These are phyloP conservation scores for Xylaria flabelliformis DNA, from an alignment of 495 filamentous ascomycete species.

Conservation along the genomic window DNA sequence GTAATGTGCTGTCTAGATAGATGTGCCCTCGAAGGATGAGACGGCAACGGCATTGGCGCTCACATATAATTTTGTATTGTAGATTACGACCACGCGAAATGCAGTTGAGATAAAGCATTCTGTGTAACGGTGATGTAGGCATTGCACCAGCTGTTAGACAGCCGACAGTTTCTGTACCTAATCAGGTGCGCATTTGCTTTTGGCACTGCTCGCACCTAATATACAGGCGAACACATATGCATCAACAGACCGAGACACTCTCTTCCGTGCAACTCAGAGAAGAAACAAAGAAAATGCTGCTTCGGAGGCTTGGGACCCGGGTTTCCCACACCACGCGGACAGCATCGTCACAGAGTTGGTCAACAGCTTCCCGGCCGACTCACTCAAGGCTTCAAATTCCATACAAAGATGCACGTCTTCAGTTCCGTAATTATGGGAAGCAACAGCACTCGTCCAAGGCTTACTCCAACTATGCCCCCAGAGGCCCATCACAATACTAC, in stretches of 20 bases:
- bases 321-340: background rate
- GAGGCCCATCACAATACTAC: background rate
- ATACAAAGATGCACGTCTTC: background rate
- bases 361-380: background rate
- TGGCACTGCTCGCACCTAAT: background rate
- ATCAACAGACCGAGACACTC: background rate
- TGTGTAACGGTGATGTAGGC: background rate
- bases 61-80: background rate
- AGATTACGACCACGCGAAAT: background rate
- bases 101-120: too few relatives aligned
- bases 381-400: background rate
- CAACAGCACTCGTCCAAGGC: background rate
- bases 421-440: background rate
- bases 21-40: background rate
- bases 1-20: conserved; percentile 2
- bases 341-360: background rate
- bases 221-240: background rate
- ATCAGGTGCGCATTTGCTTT: background rate
- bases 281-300: conserved; percentile 1
- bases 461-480: conserved; percentile 24
- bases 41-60: background rate
- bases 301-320: conserved; percentile 7
- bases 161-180: background rate
- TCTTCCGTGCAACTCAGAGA: background rate
- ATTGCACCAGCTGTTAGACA: background rate